Evolutionary conservation across 768 basidiomycete species (phyloP).

Genomic region (Hortiboletus flavorubellus): DNA sequence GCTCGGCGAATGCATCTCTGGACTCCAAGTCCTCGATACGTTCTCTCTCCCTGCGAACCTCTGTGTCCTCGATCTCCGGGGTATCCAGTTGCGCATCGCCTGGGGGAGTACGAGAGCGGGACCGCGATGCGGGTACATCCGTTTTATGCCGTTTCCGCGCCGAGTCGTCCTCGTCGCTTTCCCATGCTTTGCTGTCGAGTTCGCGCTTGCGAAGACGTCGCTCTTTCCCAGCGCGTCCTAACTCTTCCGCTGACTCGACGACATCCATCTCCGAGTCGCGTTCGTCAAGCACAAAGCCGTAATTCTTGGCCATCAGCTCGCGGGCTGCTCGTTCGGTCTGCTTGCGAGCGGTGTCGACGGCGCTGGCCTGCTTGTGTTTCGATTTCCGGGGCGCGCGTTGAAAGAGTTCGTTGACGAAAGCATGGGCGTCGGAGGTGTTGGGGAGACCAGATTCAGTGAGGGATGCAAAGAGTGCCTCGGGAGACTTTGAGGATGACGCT

Average conservation of each 20-base stretch:
- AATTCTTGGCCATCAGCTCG: slow-evolving; percentile 66
- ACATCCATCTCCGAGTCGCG: slow-evolving; percentile 53
- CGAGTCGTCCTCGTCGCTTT: slow-evolving; percentile 85
- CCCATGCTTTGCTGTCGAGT: slow-evolving; percentile 80
- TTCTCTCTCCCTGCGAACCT: slow-evolving; percentile 65
- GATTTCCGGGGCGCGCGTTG: slow-evolving; percentile 72
- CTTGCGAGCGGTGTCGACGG: slow-evolving; percentile 45
- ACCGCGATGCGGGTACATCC: slow-evolving; percentile 35
- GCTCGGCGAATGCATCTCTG: slow-evolving; percentile 90
- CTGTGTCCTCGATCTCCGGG: slow-evolving; percentile 76
- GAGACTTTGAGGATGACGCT: slow-evolving; percentile 80
- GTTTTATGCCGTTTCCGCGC: slow-evolving; percentile 59
- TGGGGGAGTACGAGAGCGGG: slow-evolving; percentile 24
- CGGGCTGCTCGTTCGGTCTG: slow-evolving; percentile 77
- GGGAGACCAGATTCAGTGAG: slow-evolving; percentile 79
- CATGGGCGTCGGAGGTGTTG: slow-evolving; percentile 72
- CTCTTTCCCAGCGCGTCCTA: slow-evolving; percentile 37
- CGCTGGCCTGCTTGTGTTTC: slow-evolving; percentile 56
- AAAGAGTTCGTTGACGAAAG: slow-evolving; percentile 78
- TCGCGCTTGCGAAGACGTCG: slow-evolving; percentile 77
- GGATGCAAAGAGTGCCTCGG: slow-evolving; percentile 72
- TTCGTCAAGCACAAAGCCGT: slow-evolving; percentile 83
- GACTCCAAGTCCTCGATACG: slow-evolving; percentile 77
- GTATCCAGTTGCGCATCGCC: slow-evolving; percentile 41
- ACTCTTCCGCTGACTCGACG: slow-evolving; percentile 35